Base-by-base conservation (phyloP, 352 stramenopile genomes). In the Globisporangium nagaii region DNA sequence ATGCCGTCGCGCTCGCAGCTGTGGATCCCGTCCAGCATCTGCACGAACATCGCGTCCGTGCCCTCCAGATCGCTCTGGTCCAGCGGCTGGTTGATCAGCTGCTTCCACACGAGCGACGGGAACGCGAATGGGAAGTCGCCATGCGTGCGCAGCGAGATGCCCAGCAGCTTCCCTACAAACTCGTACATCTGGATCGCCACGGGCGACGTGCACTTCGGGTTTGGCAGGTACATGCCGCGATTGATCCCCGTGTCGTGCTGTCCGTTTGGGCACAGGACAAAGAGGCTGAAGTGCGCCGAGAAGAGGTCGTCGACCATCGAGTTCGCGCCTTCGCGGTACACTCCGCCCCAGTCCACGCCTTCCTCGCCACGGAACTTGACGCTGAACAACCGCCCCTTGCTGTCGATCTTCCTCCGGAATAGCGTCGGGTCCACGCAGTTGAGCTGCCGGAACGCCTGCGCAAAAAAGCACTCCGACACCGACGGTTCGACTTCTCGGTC, bases 91-190 rank as follows among this genome's bases (percentile, higher is more conserved):
- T 77, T 66, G 20, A 97, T 68, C 25, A 98, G 62, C 40, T 93
- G 71, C 68, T 98, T 98, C 94, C 94, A 98, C 56, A 98, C 90
- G 8, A 98, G 68, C 17, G 90, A 87, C 25, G 90, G 88, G 20
- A 98, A 77, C 46, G 91, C 86, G 39, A 98, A 95, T 10, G 89
- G 88, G 19, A 98, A 94, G 49, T 97, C 92, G 7, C 93, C 88
- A 24, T 88, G 90, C 5, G 91, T 96, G 19, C 94, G 90, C 25
- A 98, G 70, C n/a, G 89, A 96, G 45, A 98, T 95, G 19, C 94
- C 94, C 31, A 98, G 75, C 17, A 98, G 57, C 60, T 98, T 96
- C 13, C 94, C 94, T 4, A 97, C 85, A 66, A 98, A 98, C 41
- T 92, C 77, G 31, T 89, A 97, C 91, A 98, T 98, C 61, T 95